Conservation (phyloP, 257 asterid genomes). For the Plantago ovata region DNA sequence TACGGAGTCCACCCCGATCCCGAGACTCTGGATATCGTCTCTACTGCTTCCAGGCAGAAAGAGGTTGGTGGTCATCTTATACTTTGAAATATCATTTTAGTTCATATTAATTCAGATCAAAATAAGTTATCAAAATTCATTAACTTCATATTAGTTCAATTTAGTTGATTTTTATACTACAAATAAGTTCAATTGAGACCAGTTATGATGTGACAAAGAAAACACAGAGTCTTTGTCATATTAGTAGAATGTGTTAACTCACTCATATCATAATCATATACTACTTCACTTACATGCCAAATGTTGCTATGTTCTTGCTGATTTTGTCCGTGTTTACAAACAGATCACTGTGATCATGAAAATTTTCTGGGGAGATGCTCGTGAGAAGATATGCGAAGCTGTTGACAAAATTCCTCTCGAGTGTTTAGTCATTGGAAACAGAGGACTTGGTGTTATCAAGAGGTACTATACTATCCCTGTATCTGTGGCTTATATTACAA, state of each 20-base stretch:
- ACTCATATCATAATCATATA: neutral
- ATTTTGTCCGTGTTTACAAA: neutral
- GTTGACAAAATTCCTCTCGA: conserved; percentile 64
- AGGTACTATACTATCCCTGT: conserved; percentile 37
- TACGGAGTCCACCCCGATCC: conserved; percentile 58
- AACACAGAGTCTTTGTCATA: no score
- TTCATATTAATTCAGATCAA: no score
- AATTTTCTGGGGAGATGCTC: conserved; percentile 89
- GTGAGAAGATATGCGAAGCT: conserved; percentile 75
- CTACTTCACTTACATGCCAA: no score
- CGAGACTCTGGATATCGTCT: conserved; percentile 59
- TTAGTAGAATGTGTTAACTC: no score
- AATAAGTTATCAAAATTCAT: no score
- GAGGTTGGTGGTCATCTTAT: conserved; percentile 45
- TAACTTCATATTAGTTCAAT: no score
- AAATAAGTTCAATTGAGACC: no score
- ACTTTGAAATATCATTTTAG: no score
- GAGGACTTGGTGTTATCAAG: conserved; percentile 88
- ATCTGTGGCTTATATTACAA: neutral
- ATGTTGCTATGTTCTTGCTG: neutral
- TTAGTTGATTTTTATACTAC: no score
- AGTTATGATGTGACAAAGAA: no score
- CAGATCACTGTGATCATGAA: conserved; percentile 71
- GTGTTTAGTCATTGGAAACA: conserved; percentile 71
- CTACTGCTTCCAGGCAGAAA: conserved; percentile 51